Evolutionary conservation across 2,329 filamentous ascomycete species (phyloP).

Genomic region (Myriosclerotinia scirpicola): DNA sequence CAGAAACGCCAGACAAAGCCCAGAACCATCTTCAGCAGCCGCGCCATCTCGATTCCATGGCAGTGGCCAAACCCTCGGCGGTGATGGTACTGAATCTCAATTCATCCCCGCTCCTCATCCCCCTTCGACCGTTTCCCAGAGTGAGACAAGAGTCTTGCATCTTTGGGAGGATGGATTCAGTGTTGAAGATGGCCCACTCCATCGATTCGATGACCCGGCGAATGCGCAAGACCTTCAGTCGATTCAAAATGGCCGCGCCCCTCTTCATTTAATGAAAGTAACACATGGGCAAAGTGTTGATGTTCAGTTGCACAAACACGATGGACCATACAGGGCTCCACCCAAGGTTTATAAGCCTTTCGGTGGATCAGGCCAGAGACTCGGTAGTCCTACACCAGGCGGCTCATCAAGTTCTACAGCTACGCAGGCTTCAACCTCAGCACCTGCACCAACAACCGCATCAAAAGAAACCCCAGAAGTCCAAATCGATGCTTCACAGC

Average conservation of each 20-base stretch:
- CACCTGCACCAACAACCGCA: constrained; percentile 40
- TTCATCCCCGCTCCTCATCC: constrained; percentile 61
- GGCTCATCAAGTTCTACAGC: constrained; percentile 43
- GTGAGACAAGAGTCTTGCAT: constrained; percentile 63
- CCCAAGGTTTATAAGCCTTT: constrained; percentile 79
- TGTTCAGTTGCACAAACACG: constrained; percentile 70
- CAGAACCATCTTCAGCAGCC: constrained; percentile 51
- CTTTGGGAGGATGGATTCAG: constrained; percentile 85
- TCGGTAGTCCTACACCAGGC: constrained; percentile 76
- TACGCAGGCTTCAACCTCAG: constrained; percentile 41
- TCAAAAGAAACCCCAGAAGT: constrained; percentile 41
- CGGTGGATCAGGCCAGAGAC: constrained; percentile 66
- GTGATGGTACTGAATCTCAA: constrained; percentile 71
- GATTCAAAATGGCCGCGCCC: constrained; percentile 75
- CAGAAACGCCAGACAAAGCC: constrained; percentile 60
- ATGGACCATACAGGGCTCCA: constrained; percentile 70
- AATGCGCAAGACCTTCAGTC: constrained; percentile 71
- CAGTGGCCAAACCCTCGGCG: constrained; percentile 72
- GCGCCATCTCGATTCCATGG: constrained; percentile 62
- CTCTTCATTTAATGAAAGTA: constrained; percentile 76
- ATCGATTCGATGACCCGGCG: constrained; percentile 74
- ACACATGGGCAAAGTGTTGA: constrained; percentile 73
- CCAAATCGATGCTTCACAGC: constrained; percentile 63
- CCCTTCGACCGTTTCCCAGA: constrained; percentile 46
- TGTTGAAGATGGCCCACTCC: constrained; percentile 76